Evolutionary conservation across 2,329 filamentous ascomycete species (phyloP).

Genomic region (Tolypocladium endophyticum): DNA sequence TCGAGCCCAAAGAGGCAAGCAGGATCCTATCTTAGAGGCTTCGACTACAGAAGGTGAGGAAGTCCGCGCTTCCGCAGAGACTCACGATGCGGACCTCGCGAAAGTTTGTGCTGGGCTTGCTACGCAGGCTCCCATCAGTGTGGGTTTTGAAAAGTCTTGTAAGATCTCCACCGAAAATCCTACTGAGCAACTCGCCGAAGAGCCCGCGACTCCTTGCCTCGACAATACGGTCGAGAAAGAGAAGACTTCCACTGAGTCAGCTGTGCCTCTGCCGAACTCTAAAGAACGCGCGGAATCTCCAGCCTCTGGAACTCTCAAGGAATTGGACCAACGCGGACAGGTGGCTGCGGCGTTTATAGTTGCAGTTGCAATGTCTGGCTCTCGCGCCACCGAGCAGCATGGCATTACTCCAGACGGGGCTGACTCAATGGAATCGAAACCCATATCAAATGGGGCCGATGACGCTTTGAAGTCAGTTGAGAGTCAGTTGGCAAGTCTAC

Average conservation of each 20-base stretch:
- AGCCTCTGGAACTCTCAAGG: background rate
- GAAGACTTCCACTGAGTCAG: background rate
- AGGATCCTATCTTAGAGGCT: background rate
- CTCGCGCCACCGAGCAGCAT: background rate
- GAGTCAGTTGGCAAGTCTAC: background rate
- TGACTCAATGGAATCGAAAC: too few species aligned
- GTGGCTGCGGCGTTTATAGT: background rate
- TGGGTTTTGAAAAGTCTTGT: background rate
- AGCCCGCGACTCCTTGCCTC: background rate
- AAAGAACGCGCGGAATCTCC: background rate
- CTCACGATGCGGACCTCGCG: background rate
- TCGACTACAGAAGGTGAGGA: background rate
- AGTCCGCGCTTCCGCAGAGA: background rate
- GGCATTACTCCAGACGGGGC: background rate
- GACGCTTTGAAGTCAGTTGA: background rate
- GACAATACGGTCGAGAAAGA: background rate
- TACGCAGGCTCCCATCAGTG: background rate
- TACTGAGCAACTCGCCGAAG: slow-evolving; percentile 1
- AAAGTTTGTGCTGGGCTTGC: background rate
- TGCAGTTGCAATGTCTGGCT: background rate
- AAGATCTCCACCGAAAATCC: background rate
- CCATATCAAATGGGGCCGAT: too few species aligned
- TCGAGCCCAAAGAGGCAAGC: background rate
- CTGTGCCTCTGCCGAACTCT: background rate
- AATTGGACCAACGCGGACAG: background rate